Evolutionary conservation across 2,329 filamentous ascomycete species (phyloP), one percentile per base, ranked within the genome.

Genomic region (Ustilaginoidea virens): DNA sequence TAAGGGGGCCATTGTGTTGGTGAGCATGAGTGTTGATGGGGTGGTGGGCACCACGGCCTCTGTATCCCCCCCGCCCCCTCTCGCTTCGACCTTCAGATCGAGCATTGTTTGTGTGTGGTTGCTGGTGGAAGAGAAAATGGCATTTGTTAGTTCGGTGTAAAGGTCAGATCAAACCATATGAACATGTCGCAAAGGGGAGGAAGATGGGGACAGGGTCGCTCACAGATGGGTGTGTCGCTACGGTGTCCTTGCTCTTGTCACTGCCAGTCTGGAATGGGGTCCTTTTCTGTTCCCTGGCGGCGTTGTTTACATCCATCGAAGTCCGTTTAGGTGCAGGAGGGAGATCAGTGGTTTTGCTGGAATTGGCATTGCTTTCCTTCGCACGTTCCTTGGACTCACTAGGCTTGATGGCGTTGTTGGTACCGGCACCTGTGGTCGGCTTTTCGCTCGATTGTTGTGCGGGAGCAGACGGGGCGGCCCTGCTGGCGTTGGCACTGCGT

Each of bases 201-300:
- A 8, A n/a, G 15, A 16, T 4, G 9, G 11, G 10, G 11, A n/a
- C n/a, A 55, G n/a, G n/a, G n/a, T n/a, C n/a, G n/a, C 60, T 53
- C 53, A 66, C 60, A 20, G 41, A 44, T 29, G 47, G 38, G 12
- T 48, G 38, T 26, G 55, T 46, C 4, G 40, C 22, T 22, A 43
- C 38, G 5, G 44, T 32, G 15, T 60, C 51, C 42, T 61, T 68
- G n/a, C 43, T 34, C 40, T 59, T 55, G 19, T 63, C 61, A 17
- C 42, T 32, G 17, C 37, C 35, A 21, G 51, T 23, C 18, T 43
- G 49, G 23, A 45, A 37, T 2, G 54, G 38, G 5, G 52, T 33
- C 47, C 67, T 71, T 35, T 62, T 62, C 35, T 58, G 51, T 22
- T 66, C 63, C 25, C 58, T 58, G 22, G 47, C 8, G 23, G 21